Base-by-base conservation (phyloP, 495 filamentous ascomycete genomes). In the Sordaria brevicollis region DNA sequence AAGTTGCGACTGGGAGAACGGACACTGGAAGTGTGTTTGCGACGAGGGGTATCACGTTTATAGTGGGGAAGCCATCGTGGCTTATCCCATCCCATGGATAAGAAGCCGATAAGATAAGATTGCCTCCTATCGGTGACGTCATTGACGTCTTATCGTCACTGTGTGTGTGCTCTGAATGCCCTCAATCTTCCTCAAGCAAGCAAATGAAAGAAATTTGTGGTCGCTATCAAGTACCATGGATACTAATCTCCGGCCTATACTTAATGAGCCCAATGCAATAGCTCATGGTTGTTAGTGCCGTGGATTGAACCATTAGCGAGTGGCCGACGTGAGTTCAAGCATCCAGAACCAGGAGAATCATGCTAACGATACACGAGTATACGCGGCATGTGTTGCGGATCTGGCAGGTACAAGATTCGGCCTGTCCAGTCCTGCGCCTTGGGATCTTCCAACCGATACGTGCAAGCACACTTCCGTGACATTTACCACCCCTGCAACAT, bases 1-100 rank as follows among this genome's bases (percentile, higher is more conserved):
- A 57, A 57, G 17, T 13, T 31, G 11, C 15, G 25, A 29, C 17
- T 6, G 1, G 49, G 5, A 17, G 49, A 57, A 57, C 11, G 11
- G 25, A 57, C 49, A 13, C 31, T 31, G 49, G 21, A 57, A 57
- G 49, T 57, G 49, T 57, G 25, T 21, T 57, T 31, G 49, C 49
- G 49, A 57, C 15, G 25, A 57, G 49, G 49, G 49, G 49, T 15
- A 29, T 31, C 49, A 57, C 49, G 49, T 57, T 57, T 57, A 57
- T 57, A 57, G 25, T 57, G 49, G 49, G 49, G 2, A 1, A 2
- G 25, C 11, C 11, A 2, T 31, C 49, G 49, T 0, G 25, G 21
- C 25, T 57, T 31, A 8, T 31, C 2, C 7, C 0, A 54, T 0
- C 2, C 13, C 2, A n/a, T n/a, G n/a, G 25, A 31, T 57, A 7